Percentiles rank a stretch among this genome's conserved stretches.
phyloP scores from a whole-genome alignment of 768 basidiomycete genomes.

The Pulveroboletus frians region DNA sequence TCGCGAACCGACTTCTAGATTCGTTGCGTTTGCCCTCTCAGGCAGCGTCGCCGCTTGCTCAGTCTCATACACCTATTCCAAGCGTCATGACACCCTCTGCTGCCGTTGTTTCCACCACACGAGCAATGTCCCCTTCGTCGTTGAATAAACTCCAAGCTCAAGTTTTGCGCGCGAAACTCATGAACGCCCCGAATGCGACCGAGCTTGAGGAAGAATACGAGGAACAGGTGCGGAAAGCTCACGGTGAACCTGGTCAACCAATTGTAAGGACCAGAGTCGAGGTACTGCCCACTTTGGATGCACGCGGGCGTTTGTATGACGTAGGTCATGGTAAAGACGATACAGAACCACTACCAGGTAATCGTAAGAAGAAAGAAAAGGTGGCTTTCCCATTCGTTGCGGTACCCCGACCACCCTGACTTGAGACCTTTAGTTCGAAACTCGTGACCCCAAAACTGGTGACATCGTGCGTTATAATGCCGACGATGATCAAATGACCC shows the following conservation, averaged over 20 bases:
- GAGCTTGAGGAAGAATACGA: constrained; percentile 85
- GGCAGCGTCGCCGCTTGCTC: constrained; percentile 51
- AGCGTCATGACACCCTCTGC: constrained; percentile 78
- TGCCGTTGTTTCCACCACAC: constrained; percentile 28
- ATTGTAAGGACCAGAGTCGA: constrained; percentile 59
- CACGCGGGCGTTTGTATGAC: constrained; percentile 81
- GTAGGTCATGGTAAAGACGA: constrained; percentile 77
- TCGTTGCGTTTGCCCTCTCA: constrained; percentile 59
- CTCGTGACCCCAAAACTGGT: constrained; percentile 85
- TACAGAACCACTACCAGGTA: constrained; percentile 48
- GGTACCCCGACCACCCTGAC: neutral
- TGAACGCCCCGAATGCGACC: constrained; percentile 71
- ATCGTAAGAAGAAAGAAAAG: constrained; percentile 75
- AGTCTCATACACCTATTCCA: constrained; percentile 80
- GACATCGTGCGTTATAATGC: constrained; percentile 85
- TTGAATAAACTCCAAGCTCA: constrained; percentile 91
- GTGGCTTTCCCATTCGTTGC: constrained; percentile 28
- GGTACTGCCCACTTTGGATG: constrained; percentile 87
- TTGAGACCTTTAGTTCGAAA: constrained; percentile 58
- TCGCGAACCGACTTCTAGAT: constrained; percentile 50
- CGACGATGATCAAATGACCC: constrained; percentile 80
- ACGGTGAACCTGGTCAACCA: constrained; percentile 39
- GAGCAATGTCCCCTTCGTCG: constrained; percentile 66
- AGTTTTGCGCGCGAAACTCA: constrained; percentile 86
- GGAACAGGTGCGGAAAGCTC: constrained; percentile 48